Base-by-base conservation (phyloP, 2,329 filamentous ascomycete species). In the Neobulgaria alba region DNA sequence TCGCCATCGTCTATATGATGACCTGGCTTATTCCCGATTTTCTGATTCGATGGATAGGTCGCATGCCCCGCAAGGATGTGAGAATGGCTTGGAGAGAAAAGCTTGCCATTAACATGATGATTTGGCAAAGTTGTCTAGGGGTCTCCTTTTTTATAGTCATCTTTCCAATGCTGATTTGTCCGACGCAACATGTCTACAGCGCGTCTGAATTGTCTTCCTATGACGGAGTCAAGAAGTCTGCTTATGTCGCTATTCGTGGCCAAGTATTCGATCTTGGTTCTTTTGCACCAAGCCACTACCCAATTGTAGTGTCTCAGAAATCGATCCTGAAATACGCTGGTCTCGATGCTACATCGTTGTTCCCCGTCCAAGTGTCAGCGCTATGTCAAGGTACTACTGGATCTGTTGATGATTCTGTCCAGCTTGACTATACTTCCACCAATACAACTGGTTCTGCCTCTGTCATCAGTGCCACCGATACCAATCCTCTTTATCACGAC, bases 61-160 rank as follows among this genome's bases (percentile, higher is more conserved):
- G 84, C 38, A 95, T 95, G 82, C 75, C 83, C 45, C 85, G 92
- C 46, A 93, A 93, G 60, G 92, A 98, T 61, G 79, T 98, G 7
- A 84, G 89, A 17, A 73, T 84, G 60, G 92, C 92, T 1, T 98
- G 92, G 92, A 76, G 92, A 58, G 92, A 98, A 63, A 98, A 98
- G 71, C 62, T 98, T 44, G 90, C 92, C 39, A 98, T 98, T 72
- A 98, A 98, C 68, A 72, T 98, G 61, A 74, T 96, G 58, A 98
- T 98, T 60, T 98, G 93, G 92, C 67, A 90, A 42, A 77, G 74
- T 59, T 96, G 90, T 65, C 68, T 67, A 12, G 63, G 85, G 36
- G 79, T 85, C 19, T 75, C 83, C 41, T 98, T 98, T 69, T 84
- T 98, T 70, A 87, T 96, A 57, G 73, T 96, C 46, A 73, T 80